A percentile compares a stretch with the other conserved stretches of the same genome.
Conservation (phyloP, 2,329 filamentous ascomycete species). For the Knufia fluminis region DNA sequence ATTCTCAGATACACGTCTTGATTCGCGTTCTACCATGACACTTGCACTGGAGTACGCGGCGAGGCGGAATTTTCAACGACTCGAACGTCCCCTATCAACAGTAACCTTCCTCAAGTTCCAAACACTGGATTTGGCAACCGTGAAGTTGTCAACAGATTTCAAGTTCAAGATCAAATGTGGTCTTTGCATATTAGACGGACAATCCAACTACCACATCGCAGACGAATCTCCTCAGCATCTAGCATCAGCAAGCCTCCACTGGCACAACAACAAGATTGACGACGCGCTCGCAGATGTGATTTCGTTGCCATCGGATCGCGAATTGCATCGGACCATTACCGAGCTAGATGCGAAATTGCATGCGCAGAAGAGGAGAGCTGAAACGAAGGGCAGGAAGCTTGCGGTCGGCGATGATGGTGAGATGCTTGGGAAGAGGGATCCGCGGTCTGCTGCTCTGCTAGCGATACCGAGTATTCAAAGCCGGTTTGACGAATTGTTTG, state of each 20-base stretch:
- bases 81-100: neutral
- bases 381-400: neutral
- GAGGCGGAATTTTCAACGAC: neutral
- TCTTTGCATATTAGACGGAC: conserved; percentile 15
- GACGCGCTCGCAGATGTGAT: conserved; percentile 15
- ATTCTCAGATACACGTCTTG: conserved; percentile 20
- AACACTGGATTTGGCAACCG: conserved; percentile 12
- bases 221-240: conserved; percentile 12
- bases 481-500: conserved; percentile 1
- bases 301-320: conserved; percentile 18
- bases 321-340: conserved; percentile 15
- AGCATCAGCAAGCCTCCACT: conserved; percentile 16
- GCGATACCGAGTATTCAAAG: neutral
- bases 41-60: conserved; percentile 24
- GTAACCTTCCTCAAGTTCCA: conserved; percentile 9
- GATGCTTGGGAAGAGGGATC: neutral
- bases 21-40: conserved; percentile 18
- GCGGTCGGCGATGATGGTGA: neutral
- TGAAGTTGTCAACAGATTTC: conserved; percentile 3
- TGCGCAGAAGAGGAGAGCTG: neutral
- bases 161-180: conserved; percentile 19
- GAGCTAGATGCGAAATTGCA: conserved; percentile 13
- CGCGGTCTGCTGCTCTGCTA: neutral
- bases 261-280: conserved; percentile 13
- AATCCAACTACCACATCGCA: conserved; percentile 3